Evolutionary conservation across 495 filamentous ascomycete species (phyloP).

Genomic region (Elaphomyces granulatus): DNA sequence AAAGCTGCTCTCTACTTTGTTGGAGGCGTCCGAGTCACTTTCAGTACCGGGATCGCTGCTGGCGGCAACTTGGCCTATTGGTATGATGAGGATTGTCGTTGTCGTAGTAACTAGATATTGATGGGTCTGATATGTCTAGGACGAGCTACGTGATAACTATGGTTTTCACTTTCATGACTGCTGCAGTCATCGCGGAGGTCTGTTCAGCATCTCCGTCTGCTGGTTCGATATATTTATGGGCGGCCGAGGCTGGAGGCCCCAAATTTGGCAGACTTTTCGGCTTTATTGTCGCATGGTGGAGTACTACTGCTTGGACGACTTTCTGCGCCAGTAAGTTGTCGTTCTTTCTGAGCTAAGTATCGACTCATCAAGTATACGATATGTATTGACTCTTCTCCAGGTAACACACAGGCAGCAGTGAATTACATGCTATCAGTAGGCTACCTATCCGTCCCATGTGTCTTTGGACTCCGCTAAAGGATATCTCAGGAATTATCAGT

Average conservation of each 20-base stretch:
- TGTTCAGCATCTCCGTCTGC: constrained; percentile 42
- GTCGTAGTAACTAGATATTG: too few relatives aligned
- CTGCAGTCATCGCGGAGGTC: constrained; percentile 41
- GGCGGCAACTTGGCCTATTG: constrained; percentile 43
- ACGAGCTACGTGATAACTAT: constrained; percentile 42
- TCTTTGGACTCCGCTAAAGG: neutral
- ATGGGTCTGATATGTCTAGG: constrained; percentile 20
- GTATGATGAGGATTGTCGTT: too few relatives aligned
- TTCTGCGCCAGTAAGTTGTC: constrained; percentile 31
- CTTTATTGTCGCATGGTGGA: constrained; percentile 45
- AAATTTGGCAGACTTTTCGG: constrained; percentile 37
- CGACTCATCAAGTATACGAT: too few relatives aligned
- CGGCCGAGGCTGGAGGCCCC: constrained; percentile 40
- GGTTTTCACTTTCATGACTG: constrained; percentile 43
- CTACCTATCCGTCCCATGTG: neutral
- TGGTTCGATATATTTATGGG: constrained; percentile 44
- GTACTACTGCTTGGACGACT: constrained; percentile 44
- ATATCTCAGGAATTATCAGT: constrained; percentile 35
- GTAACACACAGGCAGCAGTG: constrained; percentile 36
- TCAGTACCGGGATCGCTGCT: constrained; percentile 41
- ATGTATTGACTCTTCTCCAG: constrained; percentile 3
- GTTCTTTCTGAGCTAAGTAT: too few relatives aligned
- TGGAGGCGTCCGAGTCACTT: constrained; percentile 41
- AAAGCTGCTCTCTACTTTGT: constrained; percentile 42
- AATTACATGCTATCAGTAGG: constrained; percentile 41